Percentiles rank a stretch among this genome's conserved stretches.
These are phyloP conservation scores for Phylloporus arenicola DNA, from an alignment of 768 basidiomycete species.

Conservation along the genomic window DNA sequence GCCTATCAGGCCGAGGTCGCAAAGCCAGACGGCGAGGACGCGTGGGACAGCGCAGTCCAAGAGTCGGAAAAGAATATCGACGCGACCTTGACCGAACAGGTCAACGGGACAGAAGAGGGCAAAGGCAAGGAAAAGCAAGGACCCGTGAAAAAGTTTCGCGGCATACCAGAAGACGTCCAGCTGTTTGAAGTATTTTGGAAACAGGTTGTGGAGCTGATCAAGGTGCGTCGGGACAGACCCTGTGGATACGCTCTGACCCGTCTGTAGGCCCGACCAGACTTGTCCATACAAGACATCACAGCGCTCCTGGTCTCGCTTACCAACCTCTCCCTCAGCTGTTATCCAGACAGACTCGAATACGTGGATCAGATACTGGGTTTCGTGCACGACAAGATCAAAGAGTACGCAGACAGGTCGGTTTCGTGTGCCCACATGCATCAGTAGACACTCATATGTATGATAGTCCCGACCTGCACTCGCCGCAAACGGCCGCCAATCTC, in stretches of 20 bases:
- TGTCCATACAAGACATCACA: slow-evolving; percentile 96
- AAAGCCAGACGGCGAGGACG: slow-evolving; percentile 20
- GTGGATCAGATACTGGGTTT: slow-evolving; percentile 94
- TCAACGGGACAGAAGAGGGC: slow-evolving; percentile 25
- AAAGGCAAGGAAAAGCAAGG: slow-evolving; percentile 53
- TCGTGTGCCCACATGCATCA: background rate
- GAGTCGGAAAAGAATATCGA: slow-evolving; percentile 18
- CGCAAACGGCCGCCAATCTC: slow-evolving; percentile 86
- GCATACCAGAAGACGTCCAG: slow-evolving; percentile 91
- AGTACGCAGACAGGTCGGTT: slow-evolving; percentile 70
- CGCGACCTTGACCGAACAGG: background rate
- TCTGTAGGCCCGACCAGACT: slow-evolving; percentile 85
- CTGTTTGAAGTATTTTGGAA: slow-evolving; percentile 99
- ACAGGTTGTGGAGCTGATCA: slow-evolving; percentile 96
- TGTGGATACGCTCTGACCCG: slow-evolving; percentile 1
- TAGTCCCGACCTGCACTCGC: slow-evolving; percentile 84
- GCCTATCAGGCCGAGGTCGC: slow-evolving; percentile 36
- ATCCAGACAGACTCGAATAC: slow-evolving; percentile 94
- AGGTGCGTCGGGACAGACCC: slow-evolving; percentile 46
- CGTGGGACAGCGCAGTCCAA: slow-evolving; percentile 21
- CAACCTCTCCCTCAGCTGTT: slow-evolving; percentile 93
- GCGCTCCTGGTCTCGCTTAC: slow-evolving; percentile 92
- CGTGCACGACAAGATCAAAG: slow-evolving; percentile 79
- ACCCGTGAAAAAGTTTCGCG: slow-evolving; percentile 79
- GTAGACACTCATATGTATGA: background rate